Base-by-base conservation (phyloP, 805 yeast species). In the Sugiyamaella smithiae region DNA sequence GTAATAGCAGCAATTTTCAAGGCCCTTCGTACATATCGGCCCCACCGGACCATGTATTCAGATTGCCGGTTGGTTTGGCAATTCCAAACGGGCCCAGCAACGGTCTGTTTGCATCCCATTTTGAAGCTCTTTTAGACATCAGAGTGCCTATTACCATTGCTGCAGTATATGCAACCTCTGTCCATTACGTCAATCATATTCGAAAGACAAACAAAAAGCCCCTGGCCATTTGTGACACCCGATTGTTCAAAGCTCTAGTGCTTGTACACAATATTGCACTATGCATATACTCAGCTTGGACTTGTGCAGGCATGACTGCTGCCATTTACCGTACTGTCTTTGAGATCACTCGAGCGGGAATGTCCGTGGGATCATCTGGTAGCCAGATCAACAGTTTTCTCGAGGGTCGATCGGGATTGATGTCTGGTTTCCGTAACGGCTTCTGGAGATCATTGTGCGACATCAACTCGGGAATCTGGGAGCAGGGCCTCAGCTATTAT, bases 251-350 rank as follows among this genome's bases (percentile, higher is more conserved):
- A 61, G 41, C 66, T 26, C 72, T 82, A 45, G 87, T 83, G 23
- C 62, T 82, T 12, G 55, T 78, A 35, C 89, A 83, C 66, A 83
- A 83, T 61, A 55, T 80, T 19, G 73, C 76, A 38, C 73, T 83
- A 31, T 82, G 88, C 61, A 67, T 68, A n/a, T 83, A 82, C 66
- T 82, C 87, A 2, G 74, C 75, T 25, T 82, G 87, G 87, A 82
- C 88, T 6, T 82, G 82, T 53, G 41, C 78, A 19, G 86, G 87
- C n/a, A 81, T 83, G 82, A 64, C 75, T 23, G 58, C 67, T 16
- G 70, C 84, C 8, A 76, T 83, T 58, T 63, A 69, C 50, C 63
- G 66, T 42, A 72, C 76, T 50, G 64, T 73, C 3, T 61, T 62
- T 33, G 61, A 60, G 17, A 45, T 66, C 17, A 43, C 72, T 5